Conservation (phyloP, 345 rosid genomes). For the Microthlaspi erraticum region DNA sequence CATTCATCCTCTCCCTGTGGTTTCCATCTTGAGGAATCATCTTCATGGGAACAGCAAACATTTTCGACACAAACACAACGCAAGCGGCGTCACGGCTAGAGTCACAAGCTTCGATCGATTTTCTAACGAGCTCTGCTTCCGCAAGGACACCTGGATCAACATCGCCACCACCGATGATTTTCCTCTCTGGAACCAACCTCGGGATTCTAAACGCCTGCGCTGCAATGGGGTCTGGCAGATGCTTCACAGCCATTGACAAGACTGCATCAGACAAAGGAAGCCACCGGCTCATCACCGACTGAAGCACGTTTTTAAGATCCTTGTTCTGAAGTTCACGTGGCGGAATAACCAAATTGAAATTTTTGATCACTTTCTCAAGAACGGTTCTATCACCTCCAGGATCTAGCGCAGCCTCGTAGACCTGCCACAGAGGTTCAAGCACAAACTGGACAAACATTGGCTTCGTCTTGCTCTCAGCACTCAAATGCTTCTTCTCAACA, state of each 20-base stretch:
- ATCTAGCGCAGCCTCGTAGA: conserved; percentile 75
- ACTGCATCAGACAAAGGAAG: conserved; percentile 88
- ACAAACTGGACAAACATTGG: conserved; percentile 98
- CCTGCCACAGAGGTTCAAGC: conserved; percentile 94
- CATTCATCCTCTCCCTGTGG: conserved; percentile 67
- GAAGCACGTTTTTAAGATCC: conserved; percentile 84
- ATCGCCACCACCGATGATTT: conserved; percentile 46
- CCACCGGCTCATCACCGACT: conserved; percentile 89
- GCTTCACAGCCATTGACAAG: conserved; percentile 86
- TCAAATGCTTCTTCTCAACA: conserved; percentile 73
- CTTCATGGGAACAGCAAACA: conserved; percentile 87
- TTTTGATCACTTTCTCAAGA: conserved; percentile 72
- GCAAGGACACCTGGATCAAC: conserved; percentile 56
- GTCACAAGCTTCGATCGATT: conserved; percentile 78
- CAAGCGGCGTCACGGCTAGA: conserved; percentile 66
- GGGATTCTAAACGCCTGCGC: conserved; percentile 75
- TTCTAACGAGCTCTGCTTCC: conserved; percentile 77
- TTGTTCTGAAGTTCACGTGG: conserved; percentile 86
- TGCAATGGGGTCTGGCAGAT: conserved; percentile 77
- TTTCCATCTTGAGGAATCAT: conserved; percentile 76
- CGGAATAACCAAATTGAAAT: conserved; percentile 70
- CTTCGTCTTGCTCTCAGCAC: conserved; percentile 61
- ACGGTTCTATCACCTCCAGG: conserved; percentile 66
- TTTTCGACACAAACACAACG: conserved; percentile 88
- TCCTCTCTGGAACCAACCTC: conserved; percentile 79